Conservation (phyloP, 2,329 filamentous ascomycete genomes). For the Fusarium clavum region DNA sequence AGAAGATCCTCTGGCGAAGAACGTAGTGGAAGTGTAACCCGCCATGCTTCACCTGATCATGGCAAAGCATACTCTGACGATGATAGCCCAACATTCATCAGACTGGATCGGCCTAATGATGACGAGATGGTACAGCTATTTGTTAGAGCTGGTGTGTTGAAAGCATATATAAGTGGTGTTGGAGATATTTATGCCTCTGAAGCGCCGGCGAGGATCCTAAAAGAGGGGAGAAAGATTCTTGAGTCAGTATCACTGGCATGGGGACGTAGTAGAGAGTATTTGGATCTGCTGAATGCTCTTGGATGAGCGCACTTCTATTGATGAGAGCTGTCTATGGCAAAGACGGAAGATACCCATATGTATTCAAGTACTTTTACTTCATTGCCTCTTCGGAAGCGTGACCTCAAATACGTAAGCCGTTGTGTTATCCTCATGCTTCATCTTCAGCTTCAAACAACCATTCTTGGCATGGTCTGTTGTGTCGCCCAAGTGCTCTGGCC, state of each 20-base stretch:
- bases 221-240: slow-evolving; percentile 39
- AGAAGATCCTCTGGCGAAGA: not conserved
- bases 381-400: not conserved
- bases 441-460: not conserved
- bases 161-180: slow-evolving; percentile 62
- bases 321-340: not conserved
- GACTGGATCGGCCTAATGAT: slow-evolving; percentile 66
- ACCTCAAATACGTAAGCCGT: slow-evolving; percentile 18
- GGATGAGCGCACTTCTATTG: not conserved
- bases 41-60: slow-evolving; percentile 6
- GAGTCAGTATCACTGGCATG: slow-evolving; percentile 29
- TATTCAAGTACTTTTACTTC: too few species aligned
- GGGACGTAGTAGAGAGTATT: slow-evolving; percentile 29
- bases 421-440: not conserved
- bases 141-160: slow-evolving; percentile 62
- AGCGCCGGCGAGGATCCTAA: slow-evolving; percentile 36
- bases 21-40: slow-evolving; percentile 11
- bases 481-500: not conserved
- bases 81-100: slow-evolving; percentile 56
- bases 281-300: not conserved
- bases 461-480: not conserved
- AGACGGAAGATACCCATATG: not conserved
- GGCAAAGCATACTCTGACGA: not conserved
- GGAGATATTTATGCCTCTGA: slow-evolving; percentile 57
- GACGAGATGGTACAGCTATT: slow-evolving; percentile 69